Conservation (phyloP, 371 early-diverging fungal genomes). For the Syncephalis fuscata region DNA sequence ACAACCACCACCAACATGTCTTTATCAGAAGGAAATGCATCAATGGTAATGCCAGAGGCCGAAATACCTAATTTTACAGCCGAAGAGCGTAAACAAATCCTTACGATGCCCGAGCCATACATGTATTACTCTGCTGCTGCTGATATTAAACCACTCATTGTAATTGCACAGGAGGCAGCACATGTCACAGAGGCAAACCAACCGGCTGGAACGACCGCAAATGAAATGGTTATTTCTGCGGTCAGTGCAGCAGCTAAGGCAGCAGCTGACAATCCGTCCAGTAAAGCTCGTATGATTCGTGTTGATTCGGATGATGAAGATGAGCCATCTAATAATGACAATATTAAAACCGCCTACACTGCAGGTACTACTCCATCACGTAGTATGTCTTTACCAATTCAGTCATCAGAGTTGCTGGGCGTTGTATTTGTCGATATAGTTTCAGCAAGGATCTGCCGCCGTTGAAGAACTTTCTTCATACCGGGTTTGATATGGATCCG, state of each 20-base stretch:
- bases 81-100: too few species aligned
- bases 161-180: too few species aligned
- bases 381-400: constrained; percentile 12
- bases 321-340: neutral
- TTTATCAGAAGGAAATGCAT: too few species aligned
- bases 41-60: too few species aligned
- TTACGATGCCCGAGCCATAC: too few species aligned
- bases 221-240: neutral
- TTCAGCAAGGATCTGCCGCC: constrained; percentile 42
- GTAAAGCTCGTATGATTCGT: neutral
- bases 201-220: too few species aligned
- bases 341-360: neutral
- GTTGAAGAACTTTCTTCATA: constrained; percentile 32
- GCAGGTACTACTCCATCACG: constrained; percentile 1
- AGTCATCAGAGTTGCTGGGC: constrained; percentile 23
- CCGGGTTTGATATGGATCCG: constrained; percentile 68
- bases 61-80: too few species aligned
- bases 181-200: too few species aligned
- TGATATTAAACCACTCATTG: too few species aligned
- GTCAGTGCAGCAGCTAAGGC: neutral
- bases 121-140: too few species aligned
- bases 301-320: neutral
- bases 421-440: constrained; percentile 42
- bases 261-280: neutral
- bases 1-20: too few species aligned